phyloP scores from a whole-genome alignment of 768 basidiomycete species.

The Cystofilobasidium ferigula region DNA sequence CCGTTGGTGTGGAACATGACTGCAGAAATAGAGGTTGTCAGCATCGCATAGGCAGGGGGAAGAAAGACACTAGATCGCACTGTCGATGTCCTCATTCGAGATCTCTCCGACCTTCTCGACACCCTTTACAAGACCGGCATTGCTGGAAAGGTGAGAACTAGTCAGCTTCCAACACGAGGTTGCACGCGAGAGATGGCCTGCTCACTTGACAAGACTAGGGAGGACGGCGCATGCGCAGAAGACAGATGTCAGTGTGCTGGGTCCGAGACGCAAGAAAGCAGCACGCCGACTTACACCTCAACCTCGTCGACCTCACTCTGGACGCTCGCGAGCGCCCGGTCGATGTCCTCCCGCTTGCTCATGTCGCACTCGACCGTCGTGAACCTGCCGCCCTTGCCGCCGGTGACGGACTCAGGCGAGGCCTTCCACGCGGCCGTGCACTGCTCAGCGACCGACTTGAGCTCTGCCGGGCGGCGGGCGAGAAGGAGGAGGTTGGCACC shows the following conservation, averaged over 20 bases:
- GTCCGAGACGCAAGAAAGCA: background rate
- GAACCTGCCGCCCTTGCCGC: slow-evolving; percentile 19
- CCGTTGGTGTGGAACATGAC: slow-evolving; percentile 64
- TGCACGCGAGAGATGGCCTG: no score
- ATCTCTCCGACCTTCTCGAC: slow-evolving; percentile 64
- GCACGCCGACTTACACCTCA: slow-evolving; percentile 15
- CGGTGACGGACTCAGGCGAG: background rate
- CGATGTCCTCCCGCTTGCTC: slow-evolving; percentile 4
- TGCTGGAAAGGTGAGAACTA: slow-evolving; percentile 45
- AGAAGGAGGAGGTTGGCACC: slow-evolving; percentile 23
- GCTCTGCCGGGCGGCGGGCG: slow-evolving; percentile 16
- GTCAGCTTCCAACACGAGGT: background rate
- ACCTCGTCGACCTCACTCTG: slow-evolving; percentile 16
- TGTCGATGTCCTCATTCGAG: slow-evolving; percentile 13
- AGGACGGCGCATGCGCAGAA: background rate
- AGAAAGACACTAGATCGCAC: background rate
- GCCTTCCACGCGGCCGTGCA: slow-evolving; percentile 5
- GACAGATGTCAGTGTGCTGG: background rate
- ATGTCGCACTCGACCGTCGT: slow-evolving; percentile 16
- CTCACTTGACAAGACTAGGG: slow-evolving; percentile 10
- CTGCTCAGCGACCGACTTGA: slow-evolving; percentile 6
- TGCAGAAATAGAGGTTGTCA: slow-evolving; percentile 61
- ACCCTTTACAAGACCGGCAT: slow-evolving; percentile 84
- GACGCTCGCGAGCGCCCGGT: slow-evolving; percentile 13
- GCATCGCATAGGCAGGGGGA: no score